Base-by-base conservation (phyloP, 2,329 filamentous ascomycete genomes). In the Bertia moriformis region DNA sequence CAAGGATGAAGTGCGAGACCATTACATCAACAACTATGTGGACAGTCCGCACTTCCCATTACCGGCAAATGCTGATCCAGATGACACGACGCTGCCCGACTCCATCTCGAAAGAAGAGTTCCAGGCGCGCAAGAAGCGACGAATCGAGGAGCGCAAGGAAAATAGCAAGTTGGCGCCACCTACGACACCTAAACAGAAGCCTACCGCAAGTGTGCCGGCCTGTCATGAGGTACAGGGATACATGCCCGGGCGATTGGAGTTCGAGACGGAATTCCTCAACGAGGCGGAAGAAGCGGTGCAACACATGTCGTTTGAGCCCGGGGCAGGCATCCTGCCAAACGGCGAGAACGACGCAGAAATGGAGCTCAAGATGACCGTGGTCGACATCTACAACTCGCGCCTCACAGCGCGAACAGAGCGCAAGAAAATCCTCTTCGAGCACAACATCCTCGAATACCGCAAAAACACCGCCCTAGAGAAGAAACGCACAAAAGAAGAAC, bases 141-240 rank as follows among this genome's bases (percentile, higher is more conserved):
- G 91, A 42, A 96, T 98, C 49, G 91, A 98, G 56, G 79, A 93
- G 48, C 75, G 87, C 45, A 87, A 93, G 51, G 85, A 95, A 45
- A 80, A 77, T 1, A 82, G 84, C 32, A 93, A 91, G 59, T 83
- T 82, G 44, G 83, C 85, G 5, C 78, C 85, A 1, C 80, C 86
- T 1, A 71, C 87, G 27, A 83, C 85, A 18, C 86, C 89, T 1
- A 94, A 95, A 60, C 88, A 89, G 49, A 96, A 96, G 54, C 91
- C 91, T 0, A 96, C 89, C 0, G 88, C 88, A 5, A 93, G 84
- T 63, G 87, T 95, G 2, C 91, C 91, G 1, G 82, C 87, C 22
- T 98, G 91, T 57, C 91, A 98, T 63, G 91, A 98, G 59, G 91
- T 98, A 27, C 87, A 95, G 59, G 91, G 91, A 3, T 98, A 93